Percentiles rank a stretch among this genome's conserved stretches.
These are phyloP conservation scores for Pyricularia sp. DNA, from an alignment of 2,329 filamentous ascomycete species.

Conservation along the genomic window DNA sequence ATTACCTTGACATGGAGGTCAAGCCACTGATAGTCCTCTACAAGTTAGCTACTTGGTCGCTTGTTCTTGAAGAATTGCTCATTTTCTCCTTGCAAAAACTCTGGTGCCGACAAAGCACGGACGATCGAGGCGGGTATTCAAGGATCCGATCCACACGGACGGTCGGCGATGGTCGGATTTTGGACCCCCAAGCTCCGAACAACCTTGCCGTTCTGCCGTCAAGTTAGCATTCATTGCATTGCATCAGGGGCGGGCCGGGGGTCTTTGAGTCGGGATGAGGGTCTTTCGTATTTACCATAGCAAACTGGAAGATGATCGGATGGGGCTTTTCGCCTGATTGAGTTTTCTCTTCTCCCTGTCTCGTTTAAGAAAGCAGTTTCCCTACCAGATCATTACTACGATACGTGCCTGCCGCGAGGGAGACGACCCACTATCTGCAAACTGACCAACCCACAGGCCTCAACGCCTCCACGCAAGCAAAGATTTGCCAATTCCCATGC, in stretches of 20 bases:
- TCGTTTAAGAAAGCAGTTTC: too few relatives aligned
- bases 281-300: neutral
- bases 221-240: neutral
- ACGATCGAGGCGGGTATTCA: neutral
- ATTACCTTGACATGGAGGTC: neutral
- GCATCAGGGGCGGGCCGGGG: neutral
- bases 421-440: neutral
- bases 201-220: neutral
- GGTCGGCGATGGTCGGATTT: neutral
- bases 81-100: neutral
- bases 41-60: neutral
- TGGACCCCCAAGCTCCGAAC: neutral
- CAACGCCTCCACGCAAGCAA: neutral
- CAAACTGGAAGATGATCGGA: neutral
- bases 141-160: neutral
- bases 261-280: neutral
- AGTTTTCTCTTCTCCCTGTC: too few relatives aligned
- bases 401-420: too few relatives aligned
- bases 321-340: neutral
- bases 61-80: neutral
- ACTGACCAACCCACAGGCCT: neutral
- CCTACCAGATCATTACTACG: too few relatives aligned
- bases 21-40: neutral
- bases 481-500: neutral
- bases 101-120: neutral